Conservation (phyloP, 2,329 filamentous ascomycete species). For the Paramyrothecium sp. region DNA sequence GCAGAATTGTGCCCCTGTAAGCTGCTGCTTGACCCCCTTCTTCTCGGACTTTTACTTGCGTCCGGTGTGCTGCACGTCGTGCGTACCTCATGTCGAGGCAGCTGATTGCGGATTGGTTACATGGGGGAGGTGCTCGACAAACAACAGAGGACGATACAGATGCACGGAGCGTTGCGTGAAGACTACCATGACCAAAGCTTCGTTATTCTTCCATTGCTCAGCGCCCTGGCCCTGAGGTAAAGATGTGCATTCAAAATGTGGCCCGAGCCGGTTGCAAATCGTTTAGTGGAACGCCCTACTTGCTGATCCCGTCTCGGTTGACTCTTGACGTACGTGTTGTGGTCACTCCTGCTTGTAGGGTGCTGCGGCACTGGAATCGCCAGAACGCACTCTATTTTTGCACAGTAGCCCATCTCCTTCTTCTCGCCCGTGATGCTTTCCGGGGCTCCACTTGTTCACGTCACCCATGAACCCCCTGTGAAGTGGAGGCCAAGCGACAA, state of each 20-base stretch:
- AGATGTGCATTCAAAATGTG: neutral
- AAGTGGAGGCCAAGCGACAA: neutral
- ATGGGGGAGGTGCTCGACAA: too few species aligned
- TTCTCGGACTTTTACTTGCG: neutral
- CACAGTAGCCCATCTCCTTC: neutral
- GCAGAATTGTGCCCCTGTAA: neutral
- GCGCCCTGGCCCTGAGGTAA: too few species aligned
- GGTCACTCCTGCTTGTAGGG: neutral
- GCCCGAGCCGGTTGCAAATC: neutral
- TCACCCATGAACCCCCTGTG: neutral
- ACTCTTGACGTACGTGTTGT: neutral
- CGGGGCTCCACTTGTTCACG: neutral
- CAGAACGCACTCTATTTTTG: neutral
- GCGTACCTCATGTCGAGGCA: neutral
- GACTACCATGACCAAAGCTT: too few species aligned
- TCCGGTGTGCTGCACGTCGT: neutral
- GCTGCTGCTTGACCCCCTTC: neutral
- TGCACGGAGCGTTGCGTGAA: too few species aligned
- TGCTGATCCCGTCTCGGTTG: neutral
- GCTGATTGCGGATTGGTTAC: too few species aligned
- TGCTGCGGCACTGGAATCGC: too few species aligned
- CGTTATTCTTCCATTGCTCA: too few species aligned
- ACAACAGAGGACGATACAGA: too few species aligned
- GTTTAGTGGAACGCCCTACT: neutral
- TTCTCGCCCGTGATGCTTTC: neutral